phyloP scores from a whole-genome alignment of 75 land plant species.

The Ceratopteris richardii region DNA sequence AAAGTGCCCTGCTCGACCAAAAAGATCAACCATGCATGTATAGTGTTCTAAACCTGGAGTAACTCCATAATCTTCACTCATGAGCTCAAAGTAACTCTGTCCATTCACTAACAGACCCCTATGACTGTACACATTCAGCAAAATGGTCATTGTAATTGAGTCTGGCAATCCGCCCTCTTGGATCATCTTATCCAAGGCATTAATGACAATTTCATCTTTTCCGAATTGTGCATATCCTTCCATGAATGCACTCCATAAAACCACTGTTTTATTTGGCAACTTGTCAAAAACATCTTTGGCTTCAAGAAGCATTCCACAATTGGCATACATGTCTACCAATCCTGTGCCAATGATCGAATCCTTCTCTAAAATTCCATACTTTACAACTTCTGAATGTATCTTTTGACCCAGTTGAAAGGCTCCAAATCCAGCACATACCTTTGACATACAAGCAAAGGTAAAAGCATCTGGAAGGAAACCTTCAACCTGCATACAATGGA shows the following conservation, averaged over 20 bases:
- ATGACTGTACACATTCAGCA: conserved; percentile 52
- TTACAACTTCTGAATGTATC: conserved; percentile 28
- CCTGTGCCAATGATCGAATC: conserved; percentile 48
- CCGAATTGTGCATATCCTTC: conserved; percentile 69
- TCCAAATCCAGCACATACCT: conserved; percentile 38
- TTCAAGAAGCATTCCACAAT: conserved; percentile 30
- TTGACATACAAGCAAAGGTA: conserved; percentile 44
- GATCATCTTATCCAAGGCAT: conserved; percentile 37
- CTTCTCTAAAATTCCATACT: not conserved
- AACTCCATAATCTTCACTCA: conserved; percentile 29
- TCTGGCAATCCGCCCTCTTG: conserved; percentile 39
- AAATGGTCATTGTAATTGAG: conserved; percentile 38
- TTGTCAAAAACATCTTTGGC: conserved; percentile 38
- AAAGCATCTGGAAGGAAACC: conserved; percentile 39
- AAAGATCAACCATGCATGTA: conserved; percentile 57
- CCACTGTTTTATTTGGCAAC: conserved; percentile 32
- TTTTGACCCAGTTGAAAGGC: conserved; percentile 40
- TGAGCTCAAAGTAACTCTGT: conserved; percentile 29
- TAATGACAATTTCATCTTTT: conserved; percentile 41
- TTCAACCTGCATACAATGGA: conserved; percentile 38
- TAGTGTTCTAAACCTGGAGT: conserved; percentile 40
- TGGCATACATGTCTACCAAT: conserved; percentile 55
- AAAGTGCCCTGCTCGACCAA: conserved; percentile 51
- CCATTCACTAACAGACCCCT: conserved; percentile 51
- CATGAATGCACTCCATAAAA: conserved; percentile 60